Base-by-base conservation (phyloP, 257 asterid genomes). In the Primulina huaijiensis region DNA sequence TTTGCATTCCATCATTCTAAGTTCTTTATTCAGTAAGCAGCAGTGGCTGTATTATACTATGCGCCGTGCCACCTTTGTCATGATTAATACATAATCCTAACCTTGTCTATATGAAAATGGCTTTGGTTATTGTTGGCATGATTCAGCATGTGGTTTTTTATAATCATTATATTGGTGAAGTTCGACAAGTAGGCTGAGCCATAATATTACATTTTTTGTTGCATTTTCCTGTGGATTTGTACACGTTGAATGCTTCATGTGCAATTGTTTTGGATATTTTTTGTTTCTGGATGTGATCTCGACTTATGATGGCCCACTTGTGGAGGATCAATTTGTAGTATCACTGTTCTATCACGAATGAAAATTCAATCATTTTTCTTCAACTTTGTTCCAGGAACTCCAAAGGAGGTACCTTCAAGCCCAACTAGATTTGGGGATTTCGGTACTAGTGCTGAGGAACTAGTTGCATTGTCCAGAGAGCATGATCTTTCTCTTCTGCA, bases 391-490 rank as follows among this genome's bases (percentile, higher is more conserved):
- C 79, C 87, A 14, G 84, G 74, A 70, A 25, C 92, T 72, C 79
- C 87, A 14, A 74, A 73, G 60, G 60, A 52, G 68, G 27, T 35
- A 53, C 87, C 85, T 37, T 65, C 87, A 43, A 72, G 67, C 69
- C 46, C 92, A 55, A 58, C 82, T 62, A 76, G 65, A 40, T 43
- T 67, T 64, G 96, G 94, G 30, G 96, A 90, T 68, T 90, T 87
- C 58, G 90, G 85, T 72, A 70, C 89, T 80, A 83, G 92, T 79
- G 69, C 79, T n/a, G 96, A 90, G 76, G 95, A 88, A 75, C 86
- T 93, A 60, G 79, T 76, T 73, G 78, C 90, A 43, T 55, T 93
- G 87, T 74, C 85, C 43, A 89, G 87, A 83, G 94, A 87, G 68
- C 86, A 83, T 55, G 83, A 85, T 75, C 66, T 85, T 67, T 65